Conservation (phyloP, 108 stramenopile species). For the Skeletonema marinoi region DNA sequence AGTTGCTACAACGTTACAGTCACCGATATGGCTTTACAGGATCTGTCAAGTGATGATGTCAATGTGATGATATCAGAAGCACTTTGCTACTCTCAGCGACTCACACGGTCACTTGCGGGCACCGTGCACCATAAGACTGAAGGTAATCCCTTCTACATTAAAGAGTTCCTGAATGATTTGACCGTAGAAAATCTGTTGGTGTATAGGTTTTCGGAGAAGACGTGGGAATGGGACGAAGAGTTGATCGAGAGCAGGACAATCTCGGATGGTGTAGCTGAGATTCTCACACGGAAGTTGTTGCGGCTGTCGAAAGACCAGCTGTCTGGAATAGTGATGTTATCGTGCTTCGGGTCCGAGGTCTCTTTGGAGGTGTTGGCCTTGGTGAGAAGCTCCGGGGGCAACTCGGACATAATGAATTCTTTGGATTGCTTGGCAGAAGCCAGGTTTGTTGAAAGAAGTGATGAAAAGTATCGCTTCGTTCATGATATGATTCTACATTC, state of each 20-base stretch:
- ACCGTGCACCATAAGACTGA: conserved; percentile 40
- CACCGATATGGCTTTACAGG: conserved; percentile 13
- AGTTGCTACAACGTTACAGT: conserved; percentile 13
- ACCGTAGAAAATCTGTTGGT: conserved; percentile 22
- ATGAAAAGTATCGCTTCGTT: conserved; percentile 13
- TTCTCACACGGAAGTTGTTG: conserved; percentile 19
- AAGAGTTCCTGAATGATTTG: conserved; percentile 32
- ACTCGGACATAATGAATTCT: conserved; percentile 17
- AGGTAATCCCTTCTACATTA: conserved; percentile 49
- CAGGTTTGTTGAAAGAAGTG: conserved; percentile 19
- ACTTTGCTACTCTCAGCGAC: conserved; percentile 17
- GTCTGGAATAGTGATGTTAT: conserved; percentile 21
- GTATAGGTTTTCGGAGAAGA: conserved; percentile 26
- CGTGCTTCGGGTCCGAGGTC: conserved; percentile 26
- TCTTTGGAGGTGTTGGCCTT: conserved; percentile 22
- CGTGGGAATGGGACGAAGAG: conserved; percentile 63
- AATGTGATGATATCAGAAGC: conserved; percentile 25
- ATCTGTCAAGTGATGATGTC: conserved; percentile 11
- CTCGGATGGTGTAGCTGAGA: conserved; percentile 11
- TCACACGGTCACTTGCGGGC: conserved; percentile 18
- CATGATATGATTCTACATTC: conserved; percentile 33
- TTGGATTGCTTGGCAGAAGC: neutral
- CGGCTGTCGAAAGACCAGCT: conserved; percentile 12
- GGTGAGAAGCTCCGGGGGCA: conserved; percentile 14
- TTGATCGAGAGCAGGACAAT: conserved; percentile 16